Base-by-base conservation (phyloP, 306 rosid genomes). In the Vicia villosa region DNA sequence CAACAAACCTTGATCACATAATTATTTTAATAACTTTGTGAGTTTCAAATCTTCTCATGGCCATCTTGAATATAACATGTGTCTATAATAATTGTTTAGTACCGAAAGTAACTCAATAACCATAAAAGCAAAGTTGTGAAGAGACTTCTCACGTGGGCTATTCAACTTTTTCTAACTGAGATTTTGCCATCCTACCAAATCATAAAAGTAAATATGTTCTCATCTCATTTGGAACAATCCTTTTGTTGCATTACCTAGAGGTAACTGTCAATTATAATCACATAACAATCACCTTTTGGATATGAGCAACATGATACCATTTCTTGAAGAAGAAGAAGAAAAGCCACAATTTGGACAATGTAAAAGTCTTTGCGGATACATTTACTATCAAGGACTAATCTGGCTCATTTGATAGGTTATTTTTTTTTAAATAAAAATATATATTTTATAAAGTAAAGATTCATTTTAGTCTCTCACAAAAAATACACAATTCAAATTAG, bases 71-170 rank as follows among this genome's bases (percentile, higher is more conserved):
- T n/a, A 6, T 7, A 46, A 46, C 52, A 46, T 46, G 52, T n/a
- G 52, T 46, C 21, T 46, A 46, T 46, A 46, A 46, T 46, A 46
- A 46, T 46, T 46, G 52, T 46, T 46, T 46, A 14, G 21, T 46
- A 46, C 20, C 9, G 52, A 46, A 46, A 46, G 55, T 49, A 16
- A 49, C 21, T 49, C 55, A 49, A 1, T 62, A 81, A 81, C 83
- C 76, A 70, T 64, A 74, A 57, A 73, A 72, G 49, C 69, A 65
- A 42, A 68, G 72, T 76, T 83, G 75, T 59, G 87, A 83, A 70
- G 80, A 32, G 85, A 76, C 57, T 56, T 51, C 30, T 60, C 66
- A 64, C 73, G 83, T 69, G 76, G 82, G 75, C 65, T 56, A 76
- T 47, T 63, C 77, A 66, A 79, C 83, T 66, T 78, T 80, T 72